A percentile compares a stretch with the other conserved stretches of the same genome.
These are phyloP conservation scores for Chytriomyces confervae DNA, from an alignment of 192 early-diverging fungal species.

Conservation along the genomic window DNA sequence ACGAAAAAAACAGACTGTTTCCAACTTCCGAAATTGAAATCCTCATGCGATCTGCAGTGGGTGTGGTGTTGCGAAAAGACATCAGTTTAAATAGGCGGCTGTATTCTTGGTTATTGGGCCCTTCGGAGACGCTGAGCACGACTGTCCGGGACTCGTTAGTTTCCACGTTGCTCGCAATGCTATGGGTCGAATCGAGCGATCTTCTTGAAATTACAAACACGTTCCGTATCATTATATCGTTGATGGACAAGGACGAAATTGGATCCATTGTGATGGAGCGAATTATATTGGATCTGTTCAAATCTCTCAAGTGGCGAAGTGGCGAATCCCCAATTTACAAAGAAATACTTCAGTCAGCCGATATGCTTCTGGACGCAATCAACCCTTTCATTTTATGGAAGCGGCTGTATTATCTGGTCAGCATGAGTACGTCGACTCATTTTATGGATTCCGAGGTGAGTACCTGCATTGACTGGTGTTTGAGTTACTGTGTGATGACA, in stretches of 20 bases:
- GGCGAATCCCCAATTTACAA: background rate
- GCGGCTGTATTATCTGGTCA: slow-evolving; percentile 53
- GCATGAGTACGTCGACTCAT: background rate
- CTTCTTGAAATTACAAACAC: slow-evolving; percentile 63
- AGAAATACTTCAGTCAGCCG: slow-evolving; percentile 78
- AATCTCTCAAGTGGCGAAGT: slow-evolving; percentile 60
- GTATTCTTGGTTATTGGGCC: slow-evolving; percentile 81
- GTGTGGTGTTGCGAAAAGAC: slow-evolving; percentile 86
- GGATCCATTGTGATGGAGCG: slow-evolving; percentile 75
- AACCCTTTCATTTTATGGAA: slow-evolving; percentile 86
- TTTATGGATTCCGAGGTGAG: slow-evolving; percentile 24
- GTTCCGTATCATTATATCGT: slow-evolving; percentile 81
- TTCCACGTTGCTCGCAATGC: slow-evolving; percentile 21
- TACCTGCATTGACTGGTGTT: background rate
- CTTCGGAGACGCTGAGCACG: background rate
- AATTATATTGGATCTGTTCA: slow-evolving; percentile 75
- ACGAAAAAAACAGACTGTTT: slow-evolving; percentile 49
- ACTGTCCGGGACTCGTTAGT: slow-evolving; percentile 6
- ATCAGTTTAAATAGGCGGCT: slow-evolving; percentile 92
- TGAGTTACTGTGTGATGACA: slow-evolving; percentile 14
- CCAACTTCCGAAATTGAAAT: slow-evolving; percentile 68
- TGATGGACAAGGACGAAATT: slow-evolving; percentile 85
- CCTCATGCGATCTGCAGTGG: slow-evolving; percentile 73
- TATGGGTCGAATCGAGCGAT: slow-evolving; percentile 20
- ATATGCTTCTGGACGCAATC: slow-evolving; percentile 90